Conservation (phyloP, 768 basidiomycete species). For the Phylloporus sp. region DNA sequence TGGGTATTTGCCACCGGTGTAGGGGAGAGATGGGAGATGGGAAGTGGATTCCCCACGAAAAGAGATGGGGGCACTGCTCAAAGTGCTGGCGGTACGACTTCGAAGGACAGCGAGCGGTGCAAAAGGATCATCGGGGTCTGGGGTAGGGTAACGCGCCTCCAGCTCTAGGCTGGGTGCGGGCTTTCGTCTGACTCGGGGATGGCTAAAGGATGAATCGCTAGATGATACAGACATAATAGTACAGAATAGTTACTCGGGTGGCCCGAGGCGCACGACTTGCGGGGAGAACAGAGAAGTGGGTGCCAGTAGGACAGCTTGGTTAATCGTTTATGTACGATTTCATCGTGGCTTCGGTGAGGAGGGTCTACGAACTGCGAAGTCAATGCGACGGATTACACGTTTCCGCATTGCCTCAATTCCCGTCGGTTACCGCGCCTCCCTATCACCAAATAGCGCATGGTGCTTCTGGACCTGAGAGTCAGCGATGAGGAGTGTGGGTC, state of each 20-base stretch:
- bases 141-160: conserved; percentile 56
- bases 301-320: conserved; percentile 12
- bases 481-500: not conserved
- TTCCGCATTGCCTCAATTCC: conserved; percentile 31
- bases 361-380: conserved; percentile 17
- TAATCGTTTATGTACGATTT: conserved; percentile 30
- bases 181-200: conserved; percentile 43
- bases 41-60: conserved; percentile 31
- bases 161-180: conserved; percentile 52
- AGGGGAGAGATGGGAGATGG: conserved; percentile 29
- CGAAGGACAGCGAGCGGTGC: conserved; percentile 65
- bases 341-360: conserved; percentile 37
- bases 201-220: conserved; percentile 22
- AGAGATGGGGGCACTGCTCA: conserved; percentile 28
- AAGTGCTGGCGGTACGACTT: conserved; percentile 47
- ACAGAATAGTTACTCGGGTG: conserved; percentile 20
- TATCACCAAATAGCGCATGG: conserved; percentile 20
- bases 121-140: conserved; percentile 69
- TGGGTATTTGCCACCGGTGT: conserved; percentile 31
- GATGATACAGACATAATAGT: conserved; percentile 30
- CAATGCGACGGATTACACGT: conserved; percentile 14
- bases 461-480: conserved; percentile 17
- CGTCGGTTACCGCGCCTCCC: conserved; percentile 28
- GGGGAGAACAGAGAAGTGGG: conserved; percentile 8
- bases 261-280: conserved; percentile 12